Conservation (phyloP, 768 basidiomycete genomes). For the Mycena alexandri region DNA sequence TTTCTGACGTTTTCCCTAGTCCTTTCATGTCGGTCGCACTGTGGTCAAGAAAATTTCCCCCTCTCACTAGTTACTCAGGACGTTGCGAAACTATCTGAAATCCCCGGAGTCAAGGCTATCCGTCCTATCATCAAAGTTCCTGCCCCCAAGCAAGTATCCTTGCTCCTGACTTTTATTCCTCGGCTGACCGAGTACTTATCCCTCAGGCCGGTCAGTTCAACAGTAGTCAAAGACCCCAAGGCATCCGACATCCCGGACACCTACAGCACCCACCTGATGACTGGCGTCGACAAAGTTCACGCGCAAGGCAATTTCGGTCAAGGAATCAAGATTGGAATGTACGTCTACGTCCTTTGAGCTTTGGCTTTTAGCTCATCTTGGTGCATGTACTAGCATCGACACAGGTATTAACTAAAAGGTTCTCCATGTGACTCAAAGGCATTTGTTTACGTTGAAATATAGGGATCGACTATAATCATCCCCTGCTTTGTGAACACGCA, state of each 20-base stretch:
- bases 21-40: constrained; percentile 11
- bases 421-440: not conserved
- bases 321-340: constrained; percentile 64
- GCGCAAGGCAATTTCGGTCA: constrained; percentile 58
- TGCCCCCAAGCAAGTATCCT: constrained; percentile 39
- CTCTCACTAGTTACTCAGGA: constrained; percentile 44
- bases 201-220: constrained; percentile 40
- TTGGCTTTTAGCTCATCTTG: not conserved
- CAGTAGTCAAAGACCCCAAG: constrained; percentile 42
- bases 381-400: constrained; percentile 31
- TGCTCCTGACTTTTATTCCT: not conserved
- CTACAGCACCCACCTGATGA: constrained; percentile 53
- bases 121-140: constrained; percentile 51
- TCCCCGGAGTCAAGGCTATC: constrained; percentile 54
- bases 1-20: constrained; percentile 14
- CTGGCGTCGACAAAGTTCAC: constrained; percentile 62
- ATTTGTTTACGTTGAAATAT: constrained; percentile 13
- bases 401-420: constrained; percentile 43
- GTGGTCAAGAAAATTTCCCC: not conserved
- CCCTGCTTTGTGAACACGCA: constrained; percentile 48
- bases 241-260: constrained; percentile 41
- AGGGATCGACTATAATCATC: constrained; percentile 48
- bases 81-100: constrained; percentile 46
- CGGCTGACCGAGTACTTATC: not conserved
- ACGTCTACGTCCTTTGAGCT: constrained; percentile 23